Conservation (phyloP, 805 yeast genomes). For the Jamesozyma jinghongensis region DNA sequence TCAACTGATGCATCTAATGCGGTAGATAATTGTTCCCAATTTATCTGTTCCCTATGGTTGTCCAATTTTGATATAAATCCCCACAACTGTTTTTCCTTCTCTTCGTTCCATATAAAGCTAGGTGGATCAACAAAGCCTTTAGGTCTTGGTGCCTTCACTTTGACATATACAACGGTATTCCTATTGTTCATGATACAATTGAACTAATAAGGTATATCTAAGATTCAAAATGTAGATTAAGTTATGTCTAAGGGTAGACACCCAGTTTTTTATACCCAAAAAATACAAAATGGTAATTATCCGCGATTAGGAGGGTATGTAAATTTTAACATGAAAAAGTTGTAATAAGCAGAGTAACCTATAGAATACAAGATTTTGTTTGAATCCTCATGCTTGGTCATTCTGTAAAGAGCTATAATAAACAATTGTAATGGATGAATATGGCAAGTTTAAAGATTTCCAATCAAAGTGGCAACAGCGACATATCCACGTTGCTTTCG, state of each 20-base stretch:
- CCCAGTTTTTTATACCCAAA: no score
- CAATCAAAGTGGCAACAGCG: not conserved
- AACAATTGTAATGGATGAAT: not conserved
- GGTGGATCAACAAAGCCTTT: constrained; percentile 35
- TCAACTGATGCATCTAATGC: constrained; percentile 30
- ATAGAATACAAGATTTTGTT: no score
- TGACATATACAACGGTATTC: constrained; percentile 35
- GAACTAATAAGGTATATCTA: not conserved
- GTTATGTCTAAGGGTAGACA: no score
- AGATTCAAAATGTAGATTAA: not conserved
- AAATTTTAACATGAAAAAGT: no score
- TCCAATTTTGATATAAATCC: constrained; percentile 19
- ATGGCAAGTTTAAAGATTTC: constrained; percentile 1
- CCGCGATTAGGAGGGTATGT: no score
- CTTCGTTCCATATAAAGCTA: constrained; percentile 26
- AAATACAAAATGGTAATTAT: no score
- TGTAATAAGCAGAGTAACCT: no score
- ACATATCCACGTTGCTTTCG: constrained; percentile 5
- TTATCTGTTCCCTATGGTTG: constrained; percentile 16
- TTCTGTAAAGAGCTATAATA: no score
- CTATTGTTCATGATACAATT: constrained; percentile 17
- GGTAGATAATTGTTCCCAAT: constrained; percentile 29
- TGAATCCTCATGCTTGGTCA: no score
- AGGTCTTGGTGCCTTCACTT: constrained; percentile 35
- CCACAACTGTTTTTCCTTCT: constrained; percentile 29